Conservation (phyloP, 768 basidiomycete species). For the Mycena leptocephala region DNA sequence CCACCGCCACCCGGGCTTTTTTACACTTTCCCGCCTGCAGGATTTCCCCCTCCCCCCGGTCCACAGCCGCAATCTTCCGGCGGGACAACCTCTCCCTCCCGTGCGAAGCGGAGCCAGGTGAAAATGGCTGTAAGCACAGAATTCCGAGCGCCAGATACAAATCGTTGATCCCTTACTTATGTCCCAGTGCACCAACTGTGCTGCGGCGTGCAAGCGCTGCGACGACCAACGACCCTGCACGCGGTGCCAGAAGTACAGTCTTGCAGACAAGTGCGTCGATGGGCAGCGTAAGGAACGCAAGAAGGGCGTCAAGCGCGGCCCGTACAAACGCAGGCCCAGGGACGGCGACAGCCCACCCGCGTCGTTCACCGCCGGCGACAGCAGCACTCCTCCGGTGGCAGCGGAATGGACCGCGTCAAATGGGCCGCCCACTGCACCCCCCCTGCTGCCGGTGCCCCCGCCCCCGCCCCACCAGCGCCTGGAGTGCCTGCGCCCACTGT, state of each 20-base stretch:
- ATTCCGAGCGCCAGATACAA: neutral
- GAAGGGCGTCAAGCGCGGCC: conserved; percentile 91
- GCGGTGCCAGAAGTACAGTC: conserved; percentile 92
- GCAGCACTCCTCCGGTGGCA: neutral
- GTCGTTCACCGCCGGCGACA: neutral
- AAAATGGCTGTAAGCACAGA: conserved; percentile 79
- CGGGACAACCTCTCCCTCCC: conserved; percentile 46
- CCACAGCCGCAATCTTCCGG: neutral
- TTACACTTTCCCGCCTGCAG: conserved; percentile 22
- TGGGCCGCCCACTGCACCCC: neutral
- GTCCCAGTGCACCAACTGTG: conserved; percentile 86
- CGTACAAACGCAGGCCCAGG: conserved; percentile 81
- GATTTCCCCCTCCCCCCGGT: conserved; percentile 9
- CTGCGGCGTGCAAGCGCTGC: conserved; percentile 91
- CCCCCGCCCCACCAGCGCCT: neutral
- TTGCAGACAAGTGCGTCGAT: conserved; percentile 85
- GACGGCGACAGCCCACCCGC: conserved; percentile 36
- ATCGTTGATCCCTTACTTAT: neutral
- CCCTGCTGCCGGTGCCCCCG: neutral
- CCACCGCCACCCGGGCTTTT: conserved; percentile 30
- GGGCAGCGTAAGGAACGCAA: conserved; percentile 95
- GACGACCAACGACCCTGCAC: conserved; percentile 92
- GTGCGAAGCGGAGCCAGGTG: conserved; percentile 89
- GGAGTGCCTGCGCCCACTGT: neutral
- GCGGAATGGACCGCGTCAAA: conserved; percentile 17